Conservation (phyloP, 305 asterid genomes). For the Fraxinus floribunda region DNA sequence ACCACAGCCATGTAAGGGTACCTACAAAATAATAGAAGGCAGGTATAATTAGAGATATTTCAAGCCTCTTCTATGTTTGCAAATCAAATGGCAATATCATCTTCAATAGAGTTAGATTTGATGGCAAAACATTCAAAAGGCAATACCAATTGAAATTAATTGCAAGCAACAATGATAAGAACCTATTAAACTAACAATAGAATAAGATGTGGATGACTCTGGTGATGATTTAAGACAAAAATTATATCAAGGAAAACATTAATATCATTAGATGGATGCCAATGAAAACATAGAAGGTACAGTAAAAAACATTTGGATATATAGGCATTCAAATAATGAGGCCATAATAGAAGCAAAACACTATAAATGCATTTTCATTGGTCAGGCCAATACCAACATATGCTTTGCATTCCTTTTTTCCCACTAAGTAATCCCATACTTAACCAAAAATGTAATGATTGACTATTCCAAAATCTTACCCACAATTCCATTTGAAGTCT, state of each 20-base stretch:
- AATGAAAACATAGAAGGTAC: neutral
- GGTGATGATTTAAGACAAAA: neutral
- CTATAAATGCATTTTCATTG: slow-evolving; percentile 7
- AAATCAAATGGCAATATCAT: slow-evolving; percentile 15
- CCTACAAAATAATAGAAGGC: slow-evolving; percentile 49
- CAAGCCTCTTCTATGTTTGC: slow-evolving; percentile 10
- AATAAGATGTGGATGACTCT: neutral
- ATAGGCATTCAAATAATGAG: neutral
- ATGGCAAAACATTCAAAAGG: neutral
- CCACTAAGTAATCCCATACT: neutral
- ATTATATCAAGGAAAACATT: neutral
- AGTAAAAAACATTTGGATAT: neutral
- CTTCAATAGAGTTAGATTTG: slow-evolving; percentile 8
- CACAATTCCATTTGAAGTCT: slow-evolving; percentile 92
- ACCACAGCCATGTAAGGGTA: slow-evolving; percentile 90
- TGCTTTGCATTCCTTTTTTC: slow-evolving; percentile 1
- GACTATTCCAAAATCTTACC: slow-evolving; percentile 53
- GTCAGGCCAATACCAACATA: slow-evolving; percentile 9
- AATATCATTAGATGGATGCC: neutral
- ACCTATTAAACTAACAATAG: slow-evolving; percentile 16
- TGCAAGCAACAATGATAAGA: slow-evolving; percentile 5
- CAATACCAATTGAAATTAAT: slow-evolving; percentile 2
- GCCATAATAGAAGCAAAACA: neutral
- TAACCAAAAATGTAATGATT: slow-evolving; percentile 4
- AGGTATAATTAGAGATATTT: slow-evolving; percentile 24